Conservation (phyloP, 2,329 filamentous ascomycete genomes). For the Aspergillus bombycis region DNA sequence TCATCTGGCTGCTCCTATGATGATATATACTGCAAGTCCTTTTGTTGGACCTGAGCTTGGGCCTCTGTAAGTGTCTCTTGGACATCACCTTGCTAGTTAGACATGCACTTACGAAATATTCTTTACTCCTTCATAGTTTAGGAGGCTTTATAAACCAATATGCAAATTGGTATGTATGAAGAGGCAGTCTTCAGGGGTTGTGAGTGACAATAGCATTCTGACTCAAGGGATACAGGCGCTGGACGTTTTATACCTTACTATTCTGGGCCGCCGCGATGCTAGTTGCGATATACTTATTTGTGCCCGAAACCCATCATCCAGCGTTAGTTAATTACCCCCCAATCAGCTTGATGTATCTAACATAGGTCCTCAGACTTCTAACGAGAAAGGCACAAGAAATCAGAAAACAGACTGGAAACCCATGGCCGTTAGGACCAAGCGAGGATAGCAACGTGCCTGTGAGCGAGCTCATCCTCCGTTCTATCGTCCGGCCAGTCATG, state of each 20-base stretch:
- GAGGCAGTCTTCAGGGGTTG: background rate
- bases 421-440: slow-evolving; percentile 79
- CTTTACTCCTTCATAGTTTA: slow-evolving; percentile 26
- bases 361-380: slow-evolving; percentile 53
- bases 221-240: slow-evolving; percentile 54
- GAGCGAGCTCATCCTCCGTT: slow-evolving; percentile 58
- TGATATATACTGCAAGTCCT: slow-evolving; percentile 70
- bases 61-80: slow-evolving; percentile 45
- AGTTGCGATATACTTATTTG: slow-evolving; percentile 66
- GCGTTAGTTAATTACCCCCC: slow-evolving; percentile 36
- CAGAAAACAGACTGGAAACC: slow-evolving; percentile 72
- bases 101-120: background rate
- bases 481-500: slow-evolving; percentile 71
- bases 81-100: background rate
- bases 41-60: slow-evolving; percentile 62
- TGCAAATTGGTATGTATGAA: slow-evolving; percentile 57
- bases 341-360: slow-evolving; percentile 46
- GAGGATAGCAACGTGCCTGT: slow-evolving; percentile 71
- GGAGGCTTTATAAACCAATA: slow-evolving; percentile 84
- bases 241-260: slow-evolving; percentile 81
- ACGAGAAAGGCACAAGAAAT: slow-evolving; percentile 70
- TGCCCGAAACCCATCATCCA: slow-evolving; percentile 83
- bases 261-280: slow-evolving; percentile 76
- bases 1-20: slow-evolving; percentile 30
- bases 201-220: slow-evolving; percentile 5